A percentile compares a stretch with the other conserved stretches of the same genome.
phyloP scores from a whole-genome alignment of 1,284 basidiomycete species.

The Marasmius tenuissimus region DNA sequence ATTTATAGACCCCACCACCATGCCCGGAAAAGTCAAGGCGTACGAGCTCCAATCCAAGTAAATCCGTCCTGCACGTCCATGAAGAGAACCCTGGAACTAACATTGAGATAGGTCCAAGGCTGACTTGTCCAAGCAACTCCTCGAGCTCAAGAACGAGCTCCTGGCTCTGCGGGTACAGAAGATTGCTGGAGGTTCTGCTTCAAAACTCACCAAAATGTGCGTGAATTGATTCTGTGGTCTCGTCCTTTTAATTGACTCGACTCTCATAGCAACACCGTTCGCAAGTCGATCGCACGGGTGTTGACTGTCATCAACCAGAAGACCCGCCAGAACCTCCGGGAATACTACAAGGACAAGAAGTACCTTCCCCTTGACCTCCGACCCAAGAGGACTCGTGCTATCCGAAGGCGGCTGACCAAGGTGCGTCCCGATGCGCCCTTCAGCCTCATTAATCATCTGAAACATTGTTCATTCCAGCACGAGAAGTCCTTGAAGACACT shows the following conservation, averaged over 20 bases:
- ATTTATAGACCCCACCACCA: constrained; percentile 41
- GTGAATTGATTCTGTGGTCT: constrained; percentile 28
- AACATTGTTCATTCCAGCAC: constrained; percentile 48
- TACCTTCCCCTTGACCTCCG: constrained; percentile 97
- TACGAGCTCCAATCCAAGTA: constrained; percentile 99
- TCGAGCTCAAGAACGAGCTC: constrained; percentile 96
- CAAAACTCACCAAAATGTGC: constrained; percentile 98
- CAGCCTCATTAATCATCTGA: constrained; percentile 9
- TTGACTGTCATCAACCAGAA: constrained; percentile 99
- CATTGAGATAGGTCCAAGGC: constrained; percentile 81
- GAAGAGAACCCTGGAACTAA: constrained; percentile 8
- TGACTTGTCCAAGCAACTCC: constrained; percentile 95
- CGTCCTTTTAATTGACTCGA: constrained; percentile 11
- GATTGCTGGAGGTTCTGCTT: constrained; percentile 94
- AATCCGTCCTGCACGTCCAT: constrained; percentile 8
- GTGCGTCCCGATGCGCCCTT: constrained; percentile 39
- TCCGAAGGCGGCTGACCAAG: constrained; percentile 93
- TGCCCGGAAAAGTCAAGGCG: constrained; percentile 92
- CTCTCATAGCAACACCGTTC: constrained; percentile 81
- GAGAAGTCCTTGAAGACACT: constrained; percentile 83
- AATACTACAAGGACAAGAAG: constrained; percentile 98
- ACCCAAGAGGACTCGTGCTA: constrained; percentile 97
- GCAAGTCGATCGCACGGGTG: constrained; percentile 99
- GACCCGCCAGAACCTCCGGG: constrained; percentile 93
- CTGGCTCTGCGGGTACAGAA: constrained; percentile 94